A percentile compares a stretch with the other conserved stretches of the same genome.
These are phyloP conservation scores for Nannochloropsis oceanica DNA, from an alignment of 108 stramenopile species.

Conservation along the genomic window DNA sequence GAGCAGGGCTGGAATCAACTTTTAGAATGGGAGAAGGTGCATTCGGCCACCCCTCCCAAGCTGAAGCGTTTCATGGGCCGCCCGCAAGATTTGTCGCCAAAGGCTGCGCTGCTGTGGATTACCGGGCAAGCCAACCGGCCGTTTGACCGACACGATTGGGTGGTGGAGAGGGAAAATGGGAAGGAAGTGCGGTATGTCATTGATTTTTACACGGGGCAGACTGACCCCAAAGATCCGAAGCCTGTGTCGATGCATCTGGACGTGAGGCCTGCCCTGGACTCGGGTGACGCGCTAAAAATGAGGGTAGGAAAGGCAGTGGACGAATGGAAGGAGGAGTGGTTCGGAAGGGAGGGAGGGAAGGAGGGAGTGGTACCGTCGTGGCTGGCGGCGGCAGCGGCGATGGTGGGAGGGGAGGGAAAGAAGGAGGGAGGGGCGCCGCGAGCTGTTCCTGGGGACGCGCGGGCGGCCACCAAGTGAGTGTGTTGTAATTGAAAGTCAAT, in stretches of 20 bases:
- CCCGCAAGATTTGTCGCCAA: constrained; percentile 69
- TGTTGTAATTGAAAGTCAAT: too few relatives aligned
- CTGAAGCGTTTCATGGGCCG: constrained; percentile 73
- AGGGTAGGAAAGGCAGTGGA: too few relatives aligned
- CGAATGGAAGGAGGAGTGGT: too few relatives aligned
- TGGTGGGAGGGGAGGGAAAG: too few relatives aligned
- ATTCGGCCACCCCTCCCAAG: constrained; percentile 21
- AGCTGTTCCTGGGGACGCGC: too few relatives aligned
- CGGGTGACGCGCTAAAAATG: background rate
- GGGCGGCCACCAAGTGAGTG: too few relatives aligned
- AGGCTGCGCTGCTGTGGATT: constrained; percentile 48
- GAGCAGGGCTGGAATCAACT: constrained; percentile 59
- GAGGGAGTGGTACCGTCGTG: too few relatives aligned
- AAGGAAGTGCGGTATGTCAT: constrained; percentile 71
- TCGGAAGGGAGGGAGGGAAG: too few relatives aligned
- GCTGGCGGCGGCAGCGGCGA: too few relatives aligned
- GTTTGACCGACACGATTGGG: constrained; percentile 97
- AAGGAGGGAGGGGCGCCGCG: too few relatives aligned
- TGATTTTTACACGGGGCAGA: constrained; percentile 68
- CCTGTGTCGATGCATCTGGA: constrained; percentile 65
- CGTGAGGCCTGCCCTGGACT: constrained; percentile 52
- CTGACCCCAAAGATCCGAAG: background rate
- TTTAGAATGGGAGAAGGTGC: background rate
- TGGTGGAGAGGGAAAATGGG: constrained; percentile 45
- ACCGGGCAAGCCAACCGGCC: constrained; percentile 50